Conservation (phyloP, 2,329 filamentous ascomycete species). For the Monosporascus sp. region DNA sequence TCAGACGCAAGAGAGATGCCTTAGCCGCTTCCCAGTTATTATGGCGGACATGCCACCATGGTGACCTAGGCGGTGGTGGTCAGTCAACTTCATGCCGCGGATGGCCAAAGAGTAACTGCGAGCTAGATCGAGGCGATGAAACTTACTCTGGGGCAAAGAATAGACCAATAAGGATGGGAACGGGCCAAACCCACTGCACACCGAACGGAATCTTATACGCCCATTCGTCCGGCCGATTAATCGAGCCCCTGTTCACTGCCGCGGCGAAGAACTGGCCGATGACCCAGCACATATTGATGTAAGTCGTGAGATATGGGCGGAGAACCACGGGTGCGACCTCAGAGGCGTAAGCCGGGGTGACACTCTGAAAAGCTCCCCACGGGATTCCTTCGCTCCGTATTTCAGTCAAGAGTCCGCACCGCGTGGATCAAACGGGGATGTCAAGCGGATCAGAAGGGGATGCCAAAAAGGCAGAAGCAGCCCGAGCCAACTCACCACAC, state of each 20-base stretch:
- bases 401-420: slow-evolving; percentile 5
- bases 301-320: slow-evolving; percentile 47
- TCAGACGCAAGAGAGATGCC: slow-evolving; percentile 36
- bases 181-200: slow-evolving; percentile 48
- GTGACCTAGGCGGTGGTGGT: slow-evolving; percentile 29
- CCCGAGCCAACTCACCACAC: slow-evolving; percentile 19
- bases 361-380: slow-evolving; percentile 48
- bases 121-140: too few species aligned
- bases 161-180: slow-evolving; percentile 39
- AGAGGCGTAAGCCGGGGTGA: slow-evolving; percentile 49
- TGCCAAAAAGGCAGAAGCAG: too few species aligned
- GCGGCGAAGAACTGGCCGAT: slow-evolving; percentile 49
- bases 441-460: too few species aligned
- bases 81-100: not conserved
- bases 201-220: slow-evolving; percentile 46
- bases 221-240: slow-evolving; percentile 36
- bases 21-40: slow-evolving; percentile 35
- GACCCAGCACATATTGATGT: slow-evolving; percentile 54
- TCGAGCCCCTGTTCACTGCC: slow-evolving; percentile 40
- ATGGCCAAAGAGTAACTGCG: too few species aligned
- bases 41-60: slow-evolving; percentile 47
- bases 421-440: not conserved
- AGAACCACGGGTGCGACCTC: slow-evolving; percentile 45
- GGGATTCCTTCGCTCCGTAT: slow-evolving; percentile 36
- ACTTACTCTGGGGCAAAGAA: slow-evolving; percentile 42